Conservation (phyloP, 345 rosid genomes). For the Citrus medica region DNA sequence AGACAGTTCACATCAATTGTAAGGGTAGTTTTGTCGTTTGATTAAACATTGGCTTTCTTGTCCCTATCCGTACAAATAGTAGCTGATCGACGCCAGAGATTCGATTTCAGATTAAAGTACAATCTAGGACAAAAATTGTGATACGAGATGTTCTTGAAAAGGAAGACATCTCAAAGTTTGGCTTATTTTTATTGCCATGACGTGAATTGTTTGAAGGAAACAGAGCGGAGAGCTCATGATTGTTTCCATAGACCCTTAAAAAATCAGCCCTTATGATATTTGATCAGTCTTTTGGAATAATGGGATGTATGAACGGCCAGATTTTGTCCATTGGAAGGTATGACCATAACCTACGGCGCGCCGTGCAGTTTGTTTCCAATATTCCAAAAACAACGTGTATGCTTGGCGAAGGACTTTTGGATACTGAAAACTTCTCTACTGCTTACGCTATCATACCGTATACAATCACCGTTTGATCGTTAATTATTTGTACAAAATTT, state of each 20-base stretch:
- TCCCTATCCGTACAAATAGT: not conserved
- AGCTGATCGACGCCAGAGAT: not conserved
- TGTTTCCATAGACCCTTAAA: not conserved
- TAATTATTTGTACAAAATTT: not conserved
- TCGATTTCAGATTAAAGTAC: not conserved
- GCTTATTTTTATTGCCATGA: not conserved
- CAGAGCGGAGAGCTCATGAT: not conserved
- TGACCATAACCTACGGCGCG: no score
- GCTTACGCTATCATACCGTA: not conserved
- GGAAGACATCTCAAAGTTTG: not conserved
- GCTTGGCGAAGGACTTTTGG: no score
- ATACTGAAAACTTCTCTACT: not conserved
- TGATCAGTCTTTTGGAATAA: not conserved
- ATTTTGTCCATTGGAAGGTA: not conserved
- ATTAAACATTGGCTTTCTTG: not conserved
- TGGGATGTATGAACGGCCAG: constrained; percentile 3
- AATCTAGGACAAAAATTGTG: not conserved
- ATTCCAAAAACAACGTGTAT: not conserved
- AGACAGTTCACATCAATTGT: not conserved
- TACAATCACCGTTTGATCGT: not conserved
- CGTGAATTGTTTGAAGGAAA: not conserved
- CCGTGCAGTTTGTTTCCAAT: not conserved
- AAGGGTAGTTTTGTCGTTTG: not conserved
- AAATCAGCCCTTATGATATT: not conserved
- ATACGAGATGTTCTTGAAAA: not conserved